These are phyloP conservation scores for Cantharellus cinnabarinus DNA, from an alignment of 768 basidiomycete genomes.

Conservation along the genomic window DNA sequence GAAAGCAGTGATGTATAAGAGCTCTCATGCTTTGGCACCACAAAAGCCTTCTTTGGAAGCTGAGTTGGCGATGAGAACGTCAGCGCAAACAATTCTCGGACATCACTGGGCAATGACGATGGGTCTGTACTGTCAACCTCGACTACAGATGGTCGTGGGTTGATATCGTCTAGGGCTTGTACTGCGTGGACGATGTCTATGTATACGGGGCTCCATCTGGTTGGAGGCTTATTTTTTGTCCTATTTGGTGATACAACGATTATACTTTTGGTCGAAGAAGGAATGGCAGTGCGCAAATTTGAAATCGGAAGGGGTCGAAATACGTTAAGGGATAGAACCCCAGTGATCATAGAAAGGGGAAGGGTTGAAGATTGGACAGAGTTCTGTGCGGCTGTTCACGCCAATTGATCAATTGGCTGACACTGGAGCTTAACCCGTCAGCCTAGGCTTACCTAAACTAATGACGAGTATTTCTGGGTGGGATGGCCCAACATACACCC, in stretches of 20 bases:
- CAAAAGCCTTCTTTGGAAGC: conserved; percentile 21
- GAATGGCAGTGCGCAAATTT: conserved; percentile 36
- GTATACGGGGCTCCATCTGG: conserved; percentile 75
- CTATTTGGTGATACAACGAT: conserved; percentile 63
- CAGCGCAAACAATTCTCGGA: conserved; percentile 23
- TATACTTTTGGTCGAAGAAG: conserved; percentile 40
- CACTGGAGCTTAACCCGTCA: conserved; percentile 38
- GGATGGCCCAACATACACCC: neutral
- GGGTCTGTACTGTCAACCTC: conserved; percentile 10
- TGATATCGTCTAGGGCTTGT: conserved; percentile 25
- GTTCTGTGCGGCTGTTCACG: conserved; percentile 31
- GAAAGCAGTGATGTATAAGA: conserved; percentile 79
- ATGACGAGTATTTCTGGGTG: neutral
- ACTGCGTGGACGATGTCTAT: conserved; percentile 59
- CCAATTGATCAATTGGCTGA: conserved; percentile 16
- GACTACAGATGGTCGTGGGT: too few relatives aligned
- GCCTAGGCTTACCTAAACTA: conserved; percentile 16
- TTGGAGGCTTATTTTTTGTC: conserved; percentile 30
- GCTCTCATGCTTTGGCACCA: conserved; percentile 75
- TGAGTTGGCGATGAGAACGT: conserved; percentile 11
- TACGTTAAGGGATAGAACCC: conserved; percentile 44
- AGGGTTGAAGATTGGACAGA: conserved; percentile 29
- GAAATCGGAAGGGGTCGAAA: conserved; percentile 45
- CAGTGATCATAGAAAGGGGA: conserved; percentile 18
- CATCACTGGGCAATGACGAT: conserved; percentile 24